These are phyloP conservation scores for Monosporozyma servazzii DNA, from an alignment of 805 yeast genomes.

Conservation along the genomic window DNA sequence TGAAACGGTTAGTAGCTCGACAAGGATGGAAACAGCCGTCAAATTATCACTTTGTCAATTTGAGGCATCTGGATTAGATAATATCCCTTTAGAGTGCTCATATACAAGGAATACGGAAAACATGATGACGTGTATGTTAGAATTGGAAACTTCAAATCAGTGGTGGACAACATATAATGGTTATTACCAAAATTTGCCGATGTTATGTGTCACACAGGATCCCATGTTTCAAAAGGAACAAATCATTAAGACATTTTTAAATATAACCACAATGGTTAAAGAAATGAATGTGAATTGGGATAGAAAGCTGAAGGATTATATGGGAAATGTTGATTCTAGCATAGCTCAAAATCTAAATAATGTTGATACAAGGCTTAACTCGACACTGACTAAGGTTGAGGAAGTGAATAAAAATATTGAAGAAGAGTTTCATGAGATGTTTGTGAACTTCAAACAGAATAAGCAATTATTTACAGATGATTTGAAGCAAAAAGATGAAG, in stretches of 20 bases:
- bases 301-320: slow-evolving; percentile 6
- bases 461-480: background rate
- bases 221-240: slow-evolving; percentile 46
- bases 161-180: slow-evolving; percentile 74
- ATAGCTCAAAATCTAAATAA: background rate
- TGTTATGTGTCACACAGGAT: slow-evolving; percentile 45
- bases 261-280: slow-evolving; percentile 35
- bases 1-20: slow-evolving; percentile 31
- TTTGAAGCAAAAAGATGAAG: background rate
- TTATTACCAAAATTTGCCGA: slow-evolving; percentile 44
- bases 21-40: slow-evolving; percentile 35
- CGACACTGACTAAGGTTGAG: background rate
- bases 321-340: background rate
- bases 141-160: slow-evolving; percentile 39
- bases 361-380: background rate
- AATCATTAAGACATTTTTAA: slow-evolving; percentile 37
- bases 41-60: slow-evolving; percentile 49
- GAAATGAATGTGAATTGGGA: slow-evolving; percentile 12
- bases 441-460: background rate
- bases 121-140: slow-evolving; percentile 32
- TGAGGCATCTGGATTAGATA: slow-evolving; percentile 34
- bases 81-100: slow-evolving; percentile 6
- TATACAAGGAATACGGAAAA: background rate
- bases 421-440: background rate
- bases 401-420: background rate